Percentiles rank a stretch among this genome's conserved stretches.
Conservation (phyloP, 495 filamentous ascomycete genomes). For the Hypoxylon lenormandii region DNA sequence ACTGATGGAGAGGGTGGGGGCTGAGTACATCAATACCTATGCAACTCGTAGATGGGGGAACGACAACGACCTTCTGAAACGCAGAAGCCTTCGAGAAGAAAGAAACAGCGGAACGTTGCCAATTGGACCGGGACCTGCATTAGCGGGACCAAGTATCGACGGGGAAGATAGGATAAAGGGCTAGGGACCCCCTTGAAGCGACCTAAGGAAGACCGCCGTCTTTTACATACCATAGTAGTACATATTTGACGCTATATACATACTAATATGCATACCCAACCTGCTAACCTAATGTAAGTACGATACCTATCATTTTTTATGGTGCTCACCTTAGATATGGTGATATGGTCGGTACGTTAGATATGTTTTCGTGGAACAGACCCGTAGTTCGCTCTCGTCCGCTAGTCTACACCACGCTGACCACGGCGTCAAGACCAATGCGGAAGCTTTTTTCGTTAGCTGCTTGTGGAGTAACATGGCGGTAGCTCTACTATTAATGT, state of each 20-base stretch:
- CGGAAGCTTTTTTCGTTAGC: conserved; percentile 17
- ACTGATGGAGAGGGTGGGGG: conserved; percentile 15
- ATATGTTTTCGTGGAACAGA: background rate
- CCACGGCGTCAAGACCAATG: conserved; percentile 14
- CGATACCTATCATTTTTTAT: conserved; percentile 18
- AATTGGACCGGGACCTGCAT: conserved; percentile 48
- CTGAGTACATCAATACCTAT: no score
- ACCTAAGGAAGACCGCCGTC: background rate
- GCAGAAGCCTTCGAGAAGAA: conserved; percentile 45
- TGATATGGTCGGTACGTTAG: conserved; percentile 26
- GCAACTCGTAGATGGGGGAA: conserved; percentile 5
- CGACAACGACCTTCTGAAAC: conserved; percentile 34
- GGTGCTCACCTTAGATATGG: conserved; percentile 8
- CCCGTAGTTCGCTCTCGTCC: conserved; percentile 17
- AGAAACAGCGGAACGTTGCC: conserved; percentile 42
- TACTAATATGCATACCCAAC: no score
- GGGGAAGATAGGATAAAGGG: conserved; percentile 34
- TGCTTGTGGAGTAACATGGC: conserved; percentile 33
- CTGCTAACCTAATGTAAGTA: background rate
- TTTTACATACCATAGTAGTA: background rate
- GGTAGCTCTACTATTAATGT: conserved; percentile 1
- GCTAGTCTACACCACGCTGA: conserved; percentile 21
- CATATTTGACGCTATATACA: background rate
- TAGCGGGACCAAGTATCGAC: conserved; percentile 43
- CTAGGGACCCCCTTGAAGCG: conserved; percentile 1